phyloP scores from a whole-genome alignment of 257 asterid genomes.

The Solanum tacnaense region DNA sequence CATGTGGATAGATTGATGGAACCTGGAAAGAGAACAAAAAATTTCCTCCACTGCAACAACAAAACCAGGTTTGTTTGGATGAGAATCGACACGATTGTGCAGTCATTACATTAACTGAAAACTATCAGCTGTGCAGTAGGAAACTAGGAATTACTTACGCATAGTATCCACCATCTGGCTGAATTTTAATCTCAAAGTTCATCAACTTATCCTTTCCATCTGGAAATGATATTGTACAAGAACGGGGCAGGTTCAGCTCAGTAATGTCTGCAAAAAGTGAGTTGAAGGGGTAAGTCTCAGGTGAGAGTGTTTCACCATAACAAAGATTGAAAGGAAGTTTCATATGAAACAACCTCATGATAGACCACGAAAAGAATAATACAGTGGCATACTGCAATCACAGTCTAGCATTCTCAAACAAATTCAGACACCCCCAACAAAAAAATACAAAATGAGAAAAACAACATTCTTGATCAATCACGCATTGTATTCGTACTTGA shows the following conservation, averaged over 20 bases:
- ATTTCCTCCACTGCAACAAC: slow-evolving; percentile 19
- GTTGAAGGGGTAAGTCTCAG: not conserved
- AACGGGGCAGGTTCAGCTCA: slow-evolving; percentile 30
- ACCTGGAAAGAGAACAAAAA: slow-evolving; percentile 27
- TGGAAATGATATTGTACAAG: slow-evolving; percentile 23
- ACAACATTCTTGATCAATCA: not conserved
- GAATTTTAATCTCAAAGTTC: slow-evolving; percentile 24
- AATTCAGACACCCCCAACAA: not conserved
- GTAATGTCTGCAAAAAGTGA: slow-evolving; percentile 17
- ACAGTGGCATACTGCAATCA: not conserved
- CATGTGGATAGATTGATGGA: slow-evolving; percentile 21
- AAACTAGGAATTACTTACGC: slow-evolving; percentile 11
- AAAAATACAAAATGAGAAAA: not conserved
- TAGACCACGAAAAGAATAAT: not conserved
- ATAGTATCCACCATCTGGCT: slow-evolving; percentile 27
- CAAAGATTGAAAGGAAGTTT: not conserved
- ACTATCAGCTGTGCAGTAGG: not conserved
- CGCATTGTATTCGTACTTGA: not conserved
- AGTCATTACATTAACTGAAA: not conserved
- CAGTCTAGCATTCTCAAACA: not conserved
- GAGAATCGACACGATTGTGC: not conserved
- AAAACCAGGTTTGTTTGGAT: not conserved
- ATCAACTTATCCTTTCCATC: slow-evolving; percentile 28
- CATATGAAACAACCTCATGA: not conserved
- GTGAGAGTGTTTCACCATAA: not conserved